Percentiles rank a stretch among this genome's conserved stretches.
Conservation (phyloP, 2,329 filamentous ascomycete genomes). For the Trichocomaceae sp. region DNA sequence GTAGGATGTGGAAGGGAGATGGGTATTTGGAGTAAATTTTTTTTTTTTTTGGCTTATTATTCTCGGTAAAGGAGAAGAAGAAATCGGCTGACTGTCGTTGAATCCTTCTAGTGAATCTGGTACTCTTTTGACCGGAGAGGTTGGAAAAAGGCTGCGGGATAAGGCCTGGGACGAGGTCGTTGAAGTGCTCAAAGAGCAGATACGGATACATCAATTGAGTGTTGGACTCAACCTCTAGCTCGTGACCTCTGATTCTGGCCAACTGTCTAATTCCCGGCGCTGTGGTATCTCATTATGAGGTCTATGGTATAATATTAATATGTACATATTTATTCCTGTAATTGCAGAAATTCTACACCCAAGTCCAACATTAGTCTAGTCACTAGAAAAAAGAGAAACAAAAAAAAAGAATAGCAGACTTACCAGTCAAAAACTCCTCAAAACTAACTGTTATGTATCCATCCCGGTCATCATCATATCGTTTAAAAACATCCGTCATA, state of each 20-base stretch:
- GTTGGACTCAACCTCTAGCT: neutral
- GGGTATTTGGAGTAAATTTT: conserved; percentile 23
- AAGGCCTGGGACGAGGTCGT: conserved; percentile 39
- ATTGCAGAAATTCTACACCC: conserved; percentile 28
- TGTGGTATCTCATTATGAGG: conserved; percentile 8
- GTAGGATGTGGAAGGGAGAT: conserved; percentile 17
- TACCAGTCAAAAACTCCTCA: conserved; percentile 67
- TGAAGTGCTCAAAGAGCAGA: conserved; percentile 25
- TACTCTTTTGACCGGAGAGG: conserved; percentile 25
- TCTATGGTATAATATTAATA: neutral
- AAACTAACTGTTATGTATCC: conserved; percentile 83
- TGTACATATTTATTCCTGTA: conserved; percentile 27
- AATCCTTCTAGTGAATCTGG: conserved; percentile 12
- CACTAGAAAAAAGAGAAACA: neutral
- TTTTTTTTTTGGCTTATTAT: no score
- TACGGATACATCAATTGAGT: conserved; percentile 18
- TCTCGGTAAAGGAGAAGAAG: neutral
- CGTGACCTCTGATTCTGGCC: no score
- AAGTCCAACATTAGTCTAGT: conserved; percentile 8
- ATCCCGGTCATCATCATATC: conserved; percentile 94
- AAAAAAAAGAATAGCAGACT: conserved; percentile 16
- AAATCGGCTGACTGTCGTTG: neutral
- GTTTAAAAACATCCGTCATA: conserved; percentile 99
- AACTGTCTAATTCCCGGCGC: neutral
- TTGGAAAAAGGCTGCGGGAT: conserved; percentile 31